Conservation (phyloP, 1,284 basidiomycete genomes). For the Ustilago curta region DNA sequence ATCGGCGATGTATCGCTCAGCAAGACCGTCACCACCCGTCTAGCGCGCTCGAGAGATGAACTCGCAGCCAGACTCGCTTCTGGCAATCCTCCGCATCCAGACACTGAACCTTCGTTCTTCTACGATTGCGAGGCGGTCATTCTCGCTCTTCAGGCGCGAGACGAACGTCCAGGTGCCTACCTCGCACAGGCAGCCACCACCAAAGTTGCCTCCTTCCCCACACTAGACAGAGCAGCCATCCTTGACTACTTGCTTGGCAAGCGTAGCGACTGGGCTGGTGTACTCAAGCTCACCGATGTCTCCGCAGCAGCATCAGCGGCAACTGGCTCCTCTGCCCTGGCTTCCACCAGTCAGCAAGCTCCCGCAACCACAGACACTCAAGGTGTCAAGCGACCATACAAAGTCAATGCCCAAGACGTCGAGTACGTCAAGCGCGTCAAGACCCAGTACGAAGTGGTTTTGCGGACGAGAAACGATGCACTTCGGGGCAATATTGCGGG, state of each 20-base stretch:
- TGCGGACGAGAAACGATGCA: slow-evolving; percentile 60
- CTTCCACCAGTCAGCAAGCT: slow-evolving; percentile 16
- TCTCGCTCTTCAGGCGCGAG: slow-evolving; percentile 59
- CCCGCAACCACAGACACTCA: slow-evolving; percentile 17
- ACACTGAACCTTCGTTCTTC: slow-evolving; percentile 51
- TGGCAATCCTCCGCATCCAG: slow-evolving; percentile 25
- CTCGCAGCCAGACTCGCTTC: slow-evolving; percentile 28
- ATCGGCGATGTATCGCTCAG: slow-evolving; percentile 24
- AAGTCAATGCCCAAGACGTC: slow-evolving; percentile 59
- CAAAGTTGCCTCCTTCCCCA: slow-evolving; percentile 56
- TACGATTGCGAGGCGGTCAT: slow-evolving; percentile 60
- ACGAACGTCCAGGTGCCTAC: slow-evolving; percentile 62
- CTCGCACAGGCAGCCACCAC: slow-evolving; percentile 58
- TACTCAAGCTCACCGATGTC: slow-evolving; percentile 28
- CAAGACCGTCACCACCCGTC: slow-evolving; percentile 32
- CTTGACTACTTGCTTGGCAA: slow-evolving; percentile 63
- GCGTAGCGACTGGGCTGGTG: slow-evolving; percentile 58
- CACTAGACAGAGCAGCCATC: slow-evolving; percentile 58
- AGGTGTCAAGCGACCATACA: slow-evolving; percentile 59
- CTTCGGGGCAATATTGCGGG: slow-evolving; percentile 48
- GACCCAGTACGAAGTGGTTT: slow-evolving; percentile 54
- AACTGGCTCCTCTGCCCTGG: slow-evolving; percentile 3
- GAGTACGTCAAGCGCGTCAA: slow-evolving; percentile 65
- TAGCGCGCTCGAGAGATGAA: slow-evolving; percentile 48
- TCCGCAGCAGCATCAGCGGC: slow-evolving; percentile 17